Evolutionary conservation across 176 grass and related monocot genomes (phyloP), one percentile per base, ranked within the genome.

Genomic region (Bromus sterilis): DNA sequence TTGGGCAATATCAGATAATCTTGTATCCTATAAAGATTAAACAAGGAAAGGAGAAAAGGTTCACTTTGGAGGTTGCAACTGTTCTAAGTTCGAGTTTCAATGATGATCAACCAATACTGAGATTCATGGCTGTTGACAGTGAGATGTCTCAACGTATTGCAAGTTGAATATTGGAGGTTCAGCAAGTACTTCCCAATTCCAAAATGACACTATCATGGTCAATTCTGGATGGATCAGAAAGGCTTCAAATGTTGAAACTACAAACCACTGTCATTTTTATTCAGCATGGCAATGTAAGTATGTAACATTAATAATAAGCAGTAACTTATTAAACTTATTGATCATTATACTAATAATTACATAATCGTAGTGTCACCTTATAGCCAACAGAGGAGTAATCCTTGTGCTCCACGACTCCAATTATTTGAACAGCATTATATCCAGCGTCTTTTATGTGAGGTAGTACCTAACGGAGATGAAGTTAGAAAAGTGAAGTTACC

Each of bases 361-460:
- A 76, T 60, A 32, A 59, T 32, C 16, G 39, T 76, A 48, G 25
- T 74, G 62, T 88, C 74, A 97, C 94, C 91, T 98, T 98, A 83
- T 94, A 98, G 36, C 95, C 92, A 75, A 93, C 76, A 18, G 95
- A 98, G 33, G 95, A 94, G 85, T 98, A 98, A 86, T 98, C 95
- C 62, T 81, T 91, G 86, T 98, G 95, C 81, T 98, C 95, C 56
- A 93, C 71, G 41, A 89, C 75, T 61, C 95, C 95, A 85, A 98
- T 83, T 87, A 98, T 83, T 69, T 98, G 95, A 78, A 98, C 82
- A 33, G 70, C 89, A 89, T 98, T 98, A 80, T 98, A 98, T 86
- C 92, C 95, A 78, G 89, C 80, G 31, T 80, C 78, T 87, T 98
- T 94, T 71, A 94, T 85, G 89, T 98, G 90, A 75, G 81, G 88